phyloP scores from a whole-genome alignment of 2,329 filamentous ascomycete species.

The Colletotrichum higginsianum region DNA sequence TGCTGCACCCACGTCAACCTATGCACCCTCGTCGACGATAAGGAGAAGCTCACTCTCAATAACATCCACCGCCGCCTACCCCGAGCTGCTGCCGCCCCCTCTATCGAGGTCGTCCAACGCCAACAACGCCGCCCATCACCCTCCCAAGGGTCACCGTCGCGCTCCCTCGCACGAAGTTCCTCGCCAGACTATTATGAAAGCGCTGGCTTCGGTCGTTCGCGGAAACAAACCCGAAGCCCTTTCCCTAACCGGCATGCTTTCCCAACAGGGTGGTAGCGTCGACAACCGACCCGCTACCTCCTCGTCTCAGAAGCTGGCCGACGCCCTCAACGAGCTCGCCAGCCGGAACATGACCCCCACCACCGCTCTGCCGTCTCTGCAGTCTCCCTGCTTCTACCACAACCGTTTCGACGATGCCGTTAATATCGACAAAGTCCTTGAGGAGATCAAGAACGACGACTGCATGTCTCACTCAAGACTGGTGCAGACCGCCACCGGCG shows the following conservation, averaged over 20 bases:
- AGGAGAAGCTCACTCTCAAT: slow-evolving; percentile 39
- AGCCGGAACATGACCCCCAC: slow-evolving; percentile 57
- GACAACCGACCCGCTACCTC: slow-evolving; percentile 60
- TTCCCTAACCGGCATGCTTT: slow-evolving; percentile 73
- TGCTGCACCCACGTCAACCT: slow-evolving; percentile 37
- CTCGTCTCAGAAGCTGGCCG: slow-evolving; percentile 75
- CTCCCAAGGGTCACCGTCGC: slow-evolving; percentile 56
- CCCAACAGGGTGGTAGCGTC: slow-evolving; percentile 55
- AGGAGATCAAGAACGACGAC: slow-evolving; percentile 92
- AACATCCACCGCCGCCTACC: slow-evolving; percentile 41
- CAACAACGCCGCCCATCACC: slow-evolving; percentile 27
- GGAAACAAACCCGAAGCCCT: slow-evolving; percentile 75
- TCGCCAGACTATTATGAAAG: slow-evolving; percentile 87
- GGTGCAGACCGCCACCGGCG: slow-evolving; percentile 94
- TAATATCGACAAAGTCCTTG: slow-evolving; percentile 93
- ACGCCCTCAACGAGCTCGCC: slow-evolving; percentile 70
- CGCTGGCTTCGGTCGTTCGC: slow-evolving; percentile 77
- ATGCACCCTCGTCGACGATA: slow-evolving; percentile 34
- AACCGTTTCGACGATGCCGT: slow-evolving; percentile 96
- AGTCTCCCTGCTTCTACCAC: slow-evolving; percentile 98
- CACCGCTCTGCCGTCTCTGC: slow-evolving; percentile 76
- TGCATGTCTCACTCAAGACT: slow-evolving; percentile 94
- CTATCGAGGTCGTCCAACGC: slow-evolving; percentile 37
- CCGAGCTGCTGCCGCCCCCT: slow-evolving; percentile 47
- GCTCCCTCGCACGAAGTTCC: slow-evolving; percentile 77